Evolutionary conservation across 2,329 filamentous ascomycete species (phyloP).

Genomic region (Cadophora gregata): DNA sequence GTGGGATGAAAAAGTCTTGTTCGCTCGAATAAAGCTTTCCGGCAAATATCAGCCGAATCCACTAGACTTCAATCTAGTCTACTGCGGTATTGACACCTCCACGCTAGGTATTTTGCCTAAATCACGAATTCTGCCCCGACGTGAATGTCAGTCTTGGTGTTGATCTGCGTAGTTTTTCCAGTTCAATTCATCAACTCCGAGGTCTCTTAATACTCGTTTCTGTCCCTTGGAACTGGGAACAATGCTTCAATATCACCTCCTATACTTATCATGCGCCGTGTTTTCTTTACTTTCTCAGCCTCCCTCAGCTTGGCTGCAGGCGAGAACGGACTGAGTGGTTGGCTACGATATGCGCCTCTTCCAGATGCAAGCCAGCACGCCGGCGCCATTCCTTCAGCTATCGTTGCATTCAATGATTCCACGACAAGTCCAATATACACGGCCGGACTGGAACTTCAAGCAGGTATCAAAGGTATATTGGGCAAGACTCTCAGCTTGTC

Average conservation of each 20-base stretch:
- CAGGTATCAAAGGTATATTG: conserved; percentile 63
- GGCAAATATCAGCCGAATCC: not conserved
- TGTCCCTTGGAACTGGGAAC: not conserved
- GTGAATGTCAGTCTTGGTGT: not conserved
- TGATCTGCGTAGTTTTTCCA: not conserved
- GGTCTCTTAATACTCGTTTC: not conserved
- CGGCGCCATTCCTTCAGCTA: conserved; percentile 51
- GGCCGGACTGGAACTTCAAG: conserved; percentile 63
- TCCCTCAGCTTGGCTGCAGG: conserved; percentile 44
- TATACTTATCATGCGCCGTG: not conserved
- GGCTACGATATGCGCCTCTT: conserved; percentile 68
- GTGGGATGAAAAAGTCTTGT: not conserved
- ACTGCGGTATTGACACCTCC: not conserved
- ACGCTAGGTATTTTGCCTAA: not conserved
- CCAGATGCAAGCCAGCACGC: conserved; percentile 47
- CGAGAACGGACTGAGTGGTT: conserved; percentile 66
- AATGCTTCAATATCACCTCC: not conserved
- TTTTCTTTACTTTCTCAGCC: conserved; percentile 3
- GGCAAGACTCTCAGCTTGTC: conserved; percentile 50
- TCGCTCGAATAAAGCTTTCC: not conserved
- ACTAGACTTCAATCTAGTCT: not conserved
- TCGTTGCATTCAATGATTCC: conserved; percentile 61
- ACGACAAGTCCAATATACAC: conserved; percentile 61
- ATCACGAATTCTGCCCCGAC: not conserved
- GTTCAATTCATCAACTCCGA: not conserved